Conservation (phyloP, 371 early-diverging fungal genomes). For the Mucor irregularis region DNA sequence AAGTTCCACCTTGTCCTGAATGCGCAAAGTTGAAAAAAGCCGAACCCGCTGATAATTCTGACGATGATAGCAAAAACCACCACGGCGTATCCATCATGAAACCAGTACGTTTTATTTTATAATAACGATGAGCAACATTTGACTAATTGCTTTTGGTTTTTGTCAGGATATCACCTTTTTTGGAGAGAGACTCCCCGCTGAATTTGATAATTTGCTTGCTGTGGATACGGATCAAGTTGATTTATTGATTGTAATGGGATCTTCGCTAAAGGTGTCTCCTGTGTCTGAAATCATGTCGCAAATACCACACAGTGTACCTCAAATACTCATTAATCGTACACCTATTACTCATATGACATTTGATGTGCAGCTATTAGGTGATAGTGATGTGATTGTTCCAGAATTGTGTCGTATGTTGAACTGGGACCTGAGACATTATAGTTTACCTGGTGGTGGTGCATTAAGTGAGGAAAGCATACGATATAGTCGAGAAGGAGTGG, state of each 20-base stretch:
- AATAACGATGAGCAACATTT: too few species aligned
- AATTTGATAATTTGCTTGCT: constrained; percentile 72
- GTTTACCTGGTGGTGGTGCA: constrained; percentile 54
- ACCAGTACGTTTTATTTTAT: constrained; percentile 39
- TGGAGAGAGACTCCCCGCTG: constrained; percentile 85
- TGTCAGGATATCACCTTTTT: constrained; percentile 89
- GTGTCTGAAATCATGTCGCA: constrained; percentile 87
- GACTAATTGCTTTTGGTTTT: not conserved
- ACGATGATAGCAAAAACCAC: constrained; percentile 30
- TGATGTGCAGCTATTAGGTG: constrained; percentile 88
- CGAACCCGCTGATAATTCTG: constrained; percentile 15
- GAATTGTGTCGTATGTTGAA: constrained; percentile 72
- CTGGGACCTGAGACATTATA: constrained; percentile 70
- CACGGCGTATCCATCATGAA: constrained; percentile 48
- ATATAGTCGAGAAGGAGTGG: constrained; percentile 15
- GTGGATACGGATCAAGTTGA: constrained; percentile 78
- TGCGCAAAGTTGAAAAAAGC: constrained; percentile 23
- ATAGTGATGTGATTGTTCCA: constrained; percentile 84
- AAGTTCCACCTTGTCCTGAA: constrained; percentile 50
- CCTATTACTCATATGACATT: constrained; percentile 82
- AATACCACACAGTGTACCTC: constrained; percentile 83
- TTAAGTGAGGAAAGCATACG: constrained; percentile 36
- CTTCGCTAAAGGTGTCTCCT: constrained; percentile 93
- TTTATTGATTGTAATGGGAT: constrained; percentile 92
- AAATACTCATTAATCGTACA: constrained; percentile 90